Evolutionary conservation across 2,329 filamentous ascomycete species (phyloP).

Genomic region (Juglanconis sp.): DNA sequence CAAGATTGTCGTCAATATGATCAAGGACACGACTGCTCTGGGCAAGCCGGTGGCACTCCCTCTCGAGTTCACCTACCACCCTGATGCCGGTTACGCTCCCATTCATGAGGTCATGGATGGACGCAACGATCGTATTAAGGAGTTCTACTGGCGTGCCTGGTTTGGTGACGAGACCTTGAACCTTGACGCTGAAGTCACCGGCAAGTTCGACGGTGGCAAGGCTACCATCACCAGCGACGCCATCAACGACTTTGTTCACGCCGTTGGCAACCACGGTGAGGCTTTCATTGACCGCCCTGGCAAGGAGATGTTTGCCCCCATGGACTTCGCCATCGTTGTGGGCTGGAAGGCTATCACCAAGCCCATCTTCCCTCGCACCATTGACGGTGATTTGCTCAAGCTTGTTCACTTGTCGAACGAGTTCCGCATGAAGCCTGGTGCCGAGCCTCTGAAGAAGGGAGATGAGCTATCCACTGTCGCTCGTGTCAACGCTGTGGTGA

Average conservation of each 20-base stretch:
- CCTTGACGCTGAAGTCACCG: conserved; percentile 79
- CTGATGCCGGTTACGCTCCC: conserved; percentile 94
- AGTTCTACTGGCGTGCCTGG: conserved; percentile 98
- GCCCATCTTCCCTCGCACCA: conserved; percentile 94
- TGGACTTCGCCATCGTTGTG: conserved; percentile 98
- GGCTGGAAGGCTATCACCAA: conserved; percentile 99
- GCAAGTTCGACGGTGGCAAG: conserved; percentile 85
- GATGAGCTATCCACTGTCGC: conserved; percentile 90
- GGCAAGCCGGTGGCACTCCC: conserved; percentile 78
- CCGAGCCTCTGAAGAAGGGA: conserved; percentile 90
- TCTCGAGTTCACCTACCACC: conserved; percentile 88
- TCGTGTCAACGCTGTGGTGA: conserved; percentile 95
- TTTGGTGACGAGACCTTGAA: conserved; percentile 84
- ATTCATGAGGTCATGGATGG: conserved; percentile 95
- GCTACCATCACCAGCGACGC: conserved; percentile 84
- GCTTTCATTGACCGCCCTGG: conserved; percentile 94
- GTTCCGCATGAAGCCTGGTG: conserved; percentile 97
- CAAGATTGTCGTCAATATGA: conserved; percentile 83
- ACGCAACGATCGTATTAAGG: conserved; percentile 97
- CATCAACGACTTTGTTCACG: conserved; percentile 98
- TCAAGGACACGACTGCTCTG: conserved; percentile 87
- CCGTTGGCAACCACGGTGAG: conserved; percentile 95
- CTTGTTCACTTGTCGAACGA: conserved; percentile 95
- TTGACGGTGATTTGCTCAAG: conserved; percentile 93
- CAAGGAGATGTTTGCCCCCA: conserved; percentile 90